Evolutionary conservation across 129 eudicot species (phyloP), one percentile per base, ranked within the genome.

Genomic region (Centrapalus pauciflorus): DNA sequence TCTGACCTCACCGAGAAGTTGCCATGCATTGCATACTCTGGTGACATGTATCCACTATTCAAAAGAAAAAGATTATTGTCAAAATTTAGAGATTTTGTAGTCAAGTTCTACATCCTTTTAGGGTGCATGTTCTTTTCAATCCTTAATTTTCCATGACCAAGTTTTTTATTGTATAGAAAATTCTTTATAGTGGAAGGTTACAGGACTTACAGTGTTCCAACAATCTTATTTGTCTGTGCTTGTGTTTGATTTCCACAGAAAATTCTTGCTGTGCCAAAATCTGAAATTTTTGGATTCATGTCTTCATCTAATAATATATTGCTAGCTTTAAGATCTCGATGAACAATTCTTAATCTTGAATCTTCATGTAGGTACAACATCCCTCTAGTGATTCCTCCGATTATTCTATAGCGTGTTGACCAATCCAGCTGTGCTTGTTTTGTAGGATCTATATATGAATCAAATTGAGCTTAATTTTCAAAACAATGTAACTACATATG

Each of bases 381-480:
- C 35, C 86, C 82, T 17, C 79, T 37, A 0, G 82, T 77, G 19
- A 81, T 61, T 11, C 83, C 80, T 48, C 50, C 65, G 2, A 77
- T 74, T 3, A 82, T 77, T 50, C 40, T 82, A 17, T 61, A 73
- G 11, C 86, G 77, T 23, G 9, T 64, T 14, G 34, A 29, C 66
- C 80, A 78, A 37, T 77, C 63, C 24, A 82, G 12, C 16, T 50
- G n/a, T 16, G 52, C 54, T 40, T 67, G 29, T 16, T 41, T 73
- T 2, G 55, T 54, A 24, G 71, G 45, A 51, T 55, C 83, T 79
- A 51, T 30, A 56, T 23, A 33, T 20, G 17, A 32, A 23, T 3
- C 14, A 33, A 62, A 17, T 16, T 55, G 34, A 20, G 24, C 11
- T n/a, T n/a, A n/a, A n/a, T n/a, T n/a, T 60, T 17, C 13, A 9